Evolutionary conservation across 177 flowering plant species (phyloP), one percentile per base, ranked within the genome.

Genomic region (Vitis hybrid): DNA sequence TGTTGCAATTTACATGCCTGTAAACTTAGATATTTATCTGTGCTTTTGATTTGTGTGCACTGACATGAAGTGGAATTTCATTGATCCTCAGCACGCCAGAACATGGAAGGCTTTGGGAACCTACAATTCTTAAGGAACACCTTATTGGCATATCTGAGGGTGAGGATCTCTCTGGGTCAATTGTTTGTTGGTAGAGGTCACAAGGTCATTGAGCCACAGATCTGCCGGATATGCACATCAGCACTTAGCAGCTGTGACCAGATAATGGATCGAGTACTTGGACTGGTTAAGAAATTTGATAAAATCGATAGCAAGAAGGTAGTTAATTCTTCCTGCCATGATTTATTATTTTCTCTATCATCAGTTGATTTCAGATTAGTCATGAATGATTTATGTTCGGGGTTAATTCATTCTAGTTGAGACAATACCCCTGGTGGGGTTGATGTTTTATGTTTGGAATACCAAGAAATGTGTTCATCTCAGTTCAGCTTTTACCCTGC

Each of bases 231-330:
- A 81, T 87, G 85, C 74, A 74, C 85, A 67, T 72, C 85, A 59
- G 51, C 79, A 60, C 66, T 19, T 55, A 45, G 72, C 53, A 73
- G 55, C 72, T 71, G 79, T 51, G 86, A 85, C 56, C 76, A 85
- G 68, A 66, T 86, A 52, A 72, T 84, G 82, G 77, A 78, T 48
- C 89, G 79, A 68, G 97, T 90, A 31, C 73, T 90, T 60, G 80
- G 66, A 18, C 77, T 92, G 75, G 93, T 90, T 31, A 90, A 89
- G 87, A 83, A 86, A 62, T 89, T 81, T 74, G 91, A 86, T 68
- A 85, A 74, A 59, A 78, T 80, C 21, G 90, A 90, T 77, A 77
- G 84, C 67, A 49, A 76, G 45, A 87, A 86, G 94, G 94, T 92
- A 77, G 64, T 58, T 13, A 29, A 63, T 65, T 59, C 3, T 22